These are phyloP conservation scores for Alternaria brassicae DNA, from an alignment of 2,329 filamentous ascomycete species.

Conservation along the genomic window DNA sequence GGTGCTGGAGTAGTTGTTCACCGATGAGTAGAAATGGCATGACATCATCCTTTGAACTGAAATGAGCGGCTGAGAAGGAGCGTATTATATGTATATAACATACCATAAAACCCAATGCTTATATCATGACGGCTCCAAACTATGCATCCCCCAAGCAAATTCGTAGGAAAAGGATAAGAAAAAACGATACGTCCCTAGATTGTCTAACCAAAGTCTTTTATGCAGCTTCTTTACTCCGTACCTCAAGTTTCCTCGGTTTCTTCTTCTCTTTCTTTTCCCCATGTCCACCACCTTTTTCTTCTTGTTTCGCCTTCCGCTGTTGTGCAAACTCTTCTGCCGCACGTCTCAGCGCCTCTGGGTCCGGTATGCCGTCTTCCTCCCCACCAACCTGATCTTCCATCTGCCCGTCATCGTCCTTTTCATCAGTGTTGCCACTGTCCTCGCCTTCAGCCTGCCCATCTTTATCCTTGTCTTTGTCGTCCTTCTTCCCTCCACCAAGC, in stretches of 20 bases:
- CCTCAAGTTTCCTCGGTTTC: slow-evolving; percentile 40
- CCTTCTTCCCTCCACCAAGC: slow-evolving; percentile 34
- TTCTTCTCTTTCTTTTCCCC: slow-evolving; percentile 20
- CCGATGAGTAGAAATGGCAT: slow-evolving; percentile 13
- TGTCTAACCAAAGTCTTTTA: background rate
- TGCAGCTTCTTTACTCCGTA: slow-evolving; percentile 22
- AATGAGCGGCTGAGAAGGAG: background rate
- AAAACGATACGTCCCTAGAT: background rate
- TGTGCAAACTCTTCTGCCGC: slow-evolving; percentile 26
- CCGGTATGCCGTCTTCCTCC: slow-evolving; percentile 32
- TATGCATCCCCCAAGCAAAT: background rate
- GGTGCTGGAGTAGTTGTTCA: slow-evolving; percentile 41
- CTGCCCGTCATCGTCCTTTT: slow-evolving; percentile 9
- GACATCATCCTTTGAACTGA: background rate
- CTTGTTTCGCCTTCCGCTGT: slow-evolving; percentile 7
- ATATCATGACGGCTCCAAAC: background rate
- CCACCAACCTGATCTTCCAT: slow-evolving; percentile 1
- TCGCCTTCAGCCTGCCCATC: slow-evolving; percentile 16
- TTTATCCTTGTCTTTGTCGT: slow-evolving; percentile 10
- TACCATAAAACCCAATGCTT: background rate
- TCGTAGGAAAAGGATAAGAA: background rate
- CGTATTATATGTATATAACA: background rate
- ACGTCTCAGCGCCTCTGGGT: slow-evolving; percentile 33
- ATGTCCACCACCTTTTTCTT: slow-evolving; percentile 1
- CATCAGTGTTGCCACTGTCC: slow-evolving; percentile 12